Evolutionary conservation across 805 yeast species (phyloP).

Genomic region (Torulaspora microellipsoides): DNA sequence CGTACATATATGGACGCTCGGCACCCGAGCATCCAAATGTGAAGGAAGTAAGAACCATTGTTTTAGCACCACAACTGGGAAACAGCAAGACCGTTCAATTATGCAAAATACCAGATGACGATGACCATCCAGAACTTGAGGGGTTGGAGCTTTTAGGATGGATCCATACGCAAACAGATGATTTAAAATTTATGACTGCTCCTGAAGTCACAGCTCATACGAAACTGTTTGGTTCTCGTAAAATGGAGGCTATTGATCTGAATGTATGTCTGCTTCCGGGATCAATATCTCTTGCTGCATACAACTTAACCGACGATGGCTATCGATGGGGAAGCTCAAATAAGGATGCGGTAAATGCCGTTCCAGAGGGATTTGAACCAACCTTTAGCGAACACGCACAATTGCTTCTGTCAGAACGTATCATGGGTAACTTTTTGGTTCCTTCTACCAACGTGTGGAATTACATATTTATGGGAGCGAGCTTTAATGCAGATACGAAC

Average conservation of each 20-base stretch:
- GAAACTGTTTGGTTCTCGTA: slow-evolving; percentile 35
- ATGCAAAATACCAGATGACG: slow-evolving; percentile 35
- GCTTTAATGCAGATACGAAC: slow-evolving; percentile 61
- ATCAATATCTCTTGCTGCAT: slow-evolving; percentile 71
- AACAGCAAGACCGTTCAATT: slow-evolving; percentile 60
- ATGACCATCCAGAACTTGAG: slow-evolving; percentile 37
- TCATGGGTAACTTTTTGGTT: slow-evolving; percentile 78
- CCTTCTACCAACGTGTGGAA: slow-evolving; percentile 90
- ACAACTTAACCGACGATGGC: slow-evolving; percentile 58
- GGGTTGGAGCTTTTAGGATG: slow-evolving; percentile 82
- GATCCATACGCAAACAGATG: slow-evolving; percentile 85
- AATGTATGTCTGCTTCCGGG: slow-evolving; percentile 77
- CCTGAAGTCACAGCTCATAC: slow-evolving; percentile 62
- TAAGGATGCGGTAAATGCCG: slow-evolving; percentile 47
- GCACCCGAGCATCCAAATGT: slow-evolving; percentile 67
- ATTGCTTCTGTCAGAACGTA: slow-evolving; percentile 64
- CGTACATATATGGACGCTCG: slow-evolving; percentile 71
- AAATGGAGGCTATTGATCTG: slow-evolving; percentile 47
- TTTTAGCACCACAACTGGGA: slow-evolving; percentile 85
- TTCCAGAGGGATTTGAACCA: slow-evolving; percentile 65
- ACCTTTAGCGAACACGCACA: slow-evolving; percentile 60
- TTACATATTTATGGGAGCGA: slow-evolving; percentile 80
- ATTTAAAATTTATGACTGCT: slow-evolving; percentile 57
- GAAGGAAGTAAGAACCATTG: slow-evolving; percentile 73
- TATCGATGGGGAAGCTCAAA: slow-evolving; percentile 71